phyloP scores from a whole-genome alignment of 2,329 filamentous ascomycete genomes.

The Neoascochyta sp. region DNA sequence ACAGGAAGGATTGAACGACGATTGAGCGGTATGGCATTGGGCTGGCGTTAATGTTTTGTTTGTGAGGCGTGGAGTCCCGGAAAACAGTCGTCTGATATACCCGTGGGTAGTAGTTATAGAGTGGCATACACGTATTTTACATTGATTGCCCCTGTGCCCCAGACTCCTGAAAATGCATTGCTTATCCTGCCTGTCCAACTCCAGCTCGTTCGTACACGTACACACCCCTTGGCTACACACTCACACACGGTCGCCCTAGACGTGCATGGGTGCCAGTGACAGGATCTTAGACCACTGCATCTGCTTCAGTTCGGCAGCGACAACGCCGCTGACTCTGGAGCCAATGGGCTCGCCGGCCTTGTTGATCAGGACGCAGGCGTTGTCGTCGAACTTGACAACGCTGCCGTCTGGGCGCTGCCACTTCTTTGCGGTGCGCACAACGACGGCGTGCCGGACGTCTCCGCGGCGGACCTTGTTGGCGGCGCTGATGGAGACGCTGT shows the following conservation, averaged over 20 bases:
- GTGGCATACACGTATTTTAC: conserved; percentile 30
- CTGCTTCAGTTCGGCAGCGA: conserved; percentile 81
- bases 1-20: conserved; percentile 11
- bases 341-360: conserved; percentile 96
- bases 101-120: conserved; percentile 32
- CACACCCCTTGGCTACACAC: no score
- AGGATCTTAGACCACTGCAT: conserved; percentile 99
- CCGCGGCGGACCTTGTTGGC: conserved; percentile 94
- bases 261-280: conserved; percentile 82
- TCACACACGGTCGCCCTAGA: conserved; percentile 46
- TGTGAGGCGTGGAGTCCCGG: conserved; percentile 25
- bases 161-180: conserved; percentile 21
- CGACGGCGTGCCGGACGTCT: conserved; percentile 92
- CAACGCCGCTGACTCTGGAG: conserved; percentile 69
- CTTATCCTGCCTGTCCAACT: neutral
- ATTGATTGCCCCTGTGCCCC: conserved; percentile 12
- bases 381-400: conserved; percentile 92
- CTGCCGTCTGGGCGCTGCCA: conserved; percentile 83
- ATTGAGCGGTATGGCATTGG: conserved; percentile 22
- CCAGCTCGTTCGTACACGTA: no score
- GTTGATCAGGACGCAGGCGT: conserved; percentile 95
- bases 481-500: conserved; percentile 66
- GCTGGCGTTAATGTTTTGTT: conserved; percentile 28
- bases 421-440: conserved; percentile 88
- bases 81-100: conserved; percentile 34